A percentile compares a stretch with the other conserved stretches of the same genome.
These are phyloP conservation scores for Fusarium humuli DNA, from an alignment of 2,329 filamentous ascomycete genomes.

Conservation along the genomic window DNA sequence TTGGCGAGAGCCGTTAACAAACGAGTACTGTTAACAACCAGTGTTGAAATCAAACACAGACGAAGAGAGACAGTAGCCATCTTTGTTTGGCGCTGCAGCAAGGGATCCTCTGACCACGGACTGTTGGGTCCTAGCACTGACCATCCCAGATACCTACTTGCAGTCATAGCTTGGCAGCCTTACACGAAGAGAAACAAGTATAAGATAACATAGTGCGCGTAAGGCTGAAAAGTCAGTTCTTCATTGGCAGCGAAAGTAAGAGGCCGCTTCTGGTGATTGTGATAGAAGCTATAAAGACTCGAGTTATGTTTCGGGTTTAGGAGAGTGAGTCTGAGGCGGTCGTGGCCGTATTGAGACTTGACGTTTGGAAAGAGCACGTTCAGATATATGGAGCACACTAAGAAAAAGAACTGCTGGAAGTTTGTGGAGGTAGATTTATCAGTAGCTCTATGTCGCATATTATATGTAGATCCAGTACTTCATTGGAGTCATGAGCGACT, in stretches of 20 bases:
- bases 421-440: background rate
- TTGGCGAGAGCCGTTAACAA: slow-evolving; percentile 1
- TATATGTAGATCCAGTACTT: background rate
- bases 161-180: background rate
- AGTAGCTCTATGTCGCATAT: rapidly evolving
- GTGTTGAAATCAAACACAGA: slow-evolving; percentile 5
- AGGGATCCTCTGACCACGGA: slow-evolving; percentile 1
- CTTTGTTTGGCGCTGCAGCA: background rate
- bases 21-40: slow-evolving; percentile 2
- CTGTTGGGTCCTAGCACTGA: background rate
- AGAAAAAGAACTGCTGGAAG: background rate
- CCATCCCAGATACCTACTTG: slow-evolving; percentile 11
- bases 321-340: background rate
- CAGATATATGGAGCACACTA: background rate
- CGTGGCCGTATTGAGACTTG: too few relatives aligned
- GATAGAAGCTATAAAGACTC: background rate
- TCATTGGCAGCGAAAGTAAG: background rate
- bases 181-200: background rate
- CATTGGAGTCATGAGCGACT: background rate
- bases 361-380: background rate
- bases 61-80: background rate
- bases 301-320: background rate
- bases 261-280: background rate
- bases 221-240: background rate
- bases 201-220: slow-evolving; percentile 1